Evolutionary conservation across 2,329 filamentous ascomycete species (phyloP).

Genomic region (Teratosphaeria zuluensis): DNA sequence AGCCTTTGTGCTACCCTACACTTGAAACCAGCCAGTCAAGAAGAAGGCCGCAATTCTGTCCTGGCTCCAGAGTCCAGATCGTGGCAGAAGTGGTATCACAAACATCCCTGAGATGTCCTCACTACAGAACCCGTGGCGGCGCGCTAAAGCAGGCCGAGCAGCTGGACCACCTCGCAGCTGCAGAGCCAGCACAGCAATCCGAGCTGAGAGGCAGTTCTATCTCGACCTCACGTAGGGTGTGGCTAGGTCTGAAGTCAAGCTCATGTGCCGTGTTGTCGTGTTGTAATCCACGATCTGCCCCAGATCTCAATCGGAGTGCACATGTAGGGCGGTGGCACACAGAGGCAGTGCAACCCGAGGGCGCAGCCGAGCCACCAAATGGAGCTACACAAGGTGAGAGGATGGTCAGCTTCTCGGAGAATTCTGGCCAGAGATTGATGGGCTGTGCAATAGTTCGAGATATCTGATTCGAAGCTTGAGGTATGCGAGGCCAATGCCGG

Average conservation of each 20-base stretch:
- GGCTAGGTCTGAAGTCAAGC: neutral
- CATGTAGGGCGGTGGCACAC: slow-evolving; percentile 8
- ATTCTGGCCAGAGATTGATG: neutral
- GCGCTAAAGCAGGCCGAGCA: neutral
- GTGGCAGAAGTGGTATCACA: neutral
- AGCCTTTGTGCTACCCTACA: neutral
- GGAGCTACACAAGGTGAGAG: slow-evolving; percentile 3
- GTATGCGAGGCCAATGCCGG: slow-evolving; percentile 5
- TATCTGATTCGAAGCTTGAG: slow-evolving; percentile 24
- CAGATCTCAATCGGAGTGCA: slow-evolving; percentile 6
- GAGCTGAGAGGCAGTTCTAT: neutral
- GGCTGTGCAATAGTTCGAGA: slow-evolving; percentile 21
- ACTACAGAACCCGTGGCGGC: neutral
- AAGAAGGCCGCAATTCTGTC: too few relatives aligned
- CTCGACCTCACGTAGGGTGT: neutral
- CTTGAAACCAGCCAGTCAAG: neutral
- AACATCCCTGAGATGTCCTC: neutral
- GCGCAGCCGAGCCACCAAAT: slow-evolving; percentile 3
- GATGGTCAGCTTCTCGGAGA: neutral
- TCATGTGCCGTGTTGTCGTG: slow-evolving; percentile 1
- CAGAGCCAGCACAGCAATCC: neutral
- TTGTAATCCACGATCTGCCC: neutral
- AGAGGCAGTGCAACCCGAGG: slow-evolving; percentile 2
- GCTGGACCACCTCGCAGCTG: neutral
- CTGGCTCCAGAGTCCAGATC: neutral